Conservation (phyloP, 129 eudicot species). For the Ambrosia trifida region DNA sequence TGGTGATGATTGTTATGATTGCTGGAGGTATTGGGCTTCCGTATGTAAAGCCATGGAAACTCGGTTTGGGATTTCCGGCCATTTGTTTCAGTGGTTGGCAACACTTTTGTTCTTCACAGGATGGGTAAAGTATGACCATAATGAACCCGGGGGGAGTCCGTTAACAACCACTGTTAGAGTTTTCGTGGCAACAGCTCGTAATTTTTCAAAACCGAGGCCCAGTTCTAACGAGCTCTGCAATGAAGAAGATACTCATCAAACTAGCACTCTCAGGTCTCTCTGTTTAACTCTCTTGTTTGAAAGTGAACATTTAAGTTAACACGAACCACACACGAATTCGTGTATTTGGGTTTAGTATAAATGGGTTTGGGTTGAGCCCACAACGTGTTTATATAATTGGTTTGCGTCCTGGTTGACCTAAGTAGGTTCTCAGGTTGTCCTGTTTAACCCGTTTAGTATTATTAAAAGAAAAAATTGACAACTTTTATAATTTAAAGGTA, state of each 20-base stretch:
- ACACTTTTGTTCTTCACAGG: constrained; percentile 48
- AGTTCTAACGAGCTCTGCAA: constrained; percentile 34
- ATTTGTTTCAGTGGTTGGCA: constrained; percentile 48
- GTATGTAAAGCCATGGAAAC: constrained; percentile 57
- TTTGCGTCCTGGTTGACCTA: neutral
- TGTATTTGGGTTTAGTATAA: neutral
- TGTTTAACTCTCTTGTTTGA: neutral
- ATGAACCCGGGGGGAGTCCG: constrained; percentile 45
- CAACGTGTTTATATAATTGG: neutral
- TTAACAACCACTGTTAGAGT: constrained; percentile 46
- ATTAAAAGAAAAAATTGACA: too few species aligned
- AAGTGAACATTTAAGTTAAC: neutral
- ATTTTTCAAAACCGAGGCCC: constrained; percentile 39
- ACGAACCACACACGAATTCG: too few species aligned
- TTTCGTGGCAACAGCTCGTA: constrained; percentile 42
- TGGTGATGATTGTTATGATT: constrained; percentile 27
- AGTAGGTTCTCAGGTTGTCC: too few species aligned
- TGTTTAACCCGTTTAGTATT: too few species aligned
- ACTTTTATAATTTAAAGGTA: too few species aligned
- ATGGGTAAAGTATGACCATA: constrained; percentile 29
- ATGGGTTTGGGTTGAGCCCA: neutral
- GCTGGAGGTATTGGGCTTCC: constrained; percentile 52
- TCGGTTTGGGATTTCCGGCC: constrained; percentile 73
- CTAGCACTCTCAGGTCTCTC: constrained; percentile 51
- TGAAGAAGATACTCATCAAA: constrained; percentile 18